Percentiles rank a stretch among this genome's conserved stretches.
These are phyloP conservation scores for Penicillium italicum DNA, from an alignment of 2,329 filamentous ascomycete species.

Conservation along the genomic window DNA sequence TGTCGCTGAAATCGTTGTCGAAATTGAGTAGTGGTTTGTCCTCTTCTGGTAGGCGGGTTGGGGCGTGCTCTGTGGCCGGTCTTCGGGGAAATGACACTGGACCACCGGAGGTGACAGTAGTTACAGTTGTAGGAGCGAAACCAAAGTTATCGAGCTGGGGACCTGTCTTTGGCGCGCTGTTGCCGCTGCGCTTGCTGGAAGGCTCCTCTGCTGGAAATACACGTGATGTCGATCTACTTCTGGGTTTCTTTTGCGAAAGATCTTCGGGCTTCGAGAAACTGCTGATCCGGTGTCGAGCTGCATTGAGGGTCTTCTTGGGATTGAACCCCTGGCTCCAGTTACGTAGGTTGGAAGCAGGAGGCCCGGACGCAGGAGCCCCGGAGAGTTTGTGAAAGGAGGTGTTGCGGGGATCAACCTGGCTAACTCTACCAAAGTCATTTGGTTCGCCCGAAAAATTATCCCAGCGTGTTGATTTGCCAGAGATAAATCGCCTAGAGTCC, in stretches of 20 bases:
- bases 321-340: constrained; percentile 38
- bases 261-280: constrained; percentile 56
- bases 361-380: constrained; percentile 25
- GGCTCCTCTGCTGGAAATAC: constrained; percentile 26
- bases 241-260: constrained; percentile 53
- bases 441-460: constrained; percentile 66
- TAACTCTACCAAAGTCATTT: constrained; percentile 52
- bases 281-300: constrained; percentile 28
- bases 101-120: constrained; percentile 32
- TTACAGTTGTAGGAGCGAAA: constrained; percentile 31
- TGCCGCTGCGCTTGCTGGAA: constrained; percentile 25
- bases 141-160: constrained; percentile 27
- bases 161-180: constrained; percentile 24
- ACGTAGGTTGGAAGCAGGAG: constrained; percentile 29
- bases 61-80: constrained; percentile 30
- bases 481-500: constrained; percentile 15
- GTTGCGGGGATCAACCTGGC: constrained; percentile 54
- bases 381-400: constrained; percentile 28
- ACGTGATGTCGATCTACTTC: constrained; percentile 56
- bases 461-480: constrained; percentile 45
- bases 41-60: constrained; percentile 11
- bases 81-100: constrained; percentile 27
- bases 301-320: constrained; percentile 34
- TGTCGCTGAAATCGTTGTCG: constrained; percentile 31
- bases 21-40: constrained; percentile 24